A percentile compares a stretch with the other conserved stretches of the same genome.
phyloP scores from a whole-genome alignment of 2,329 filamentous ascomycete species.

The Colletotrichum musicola region DNA sequence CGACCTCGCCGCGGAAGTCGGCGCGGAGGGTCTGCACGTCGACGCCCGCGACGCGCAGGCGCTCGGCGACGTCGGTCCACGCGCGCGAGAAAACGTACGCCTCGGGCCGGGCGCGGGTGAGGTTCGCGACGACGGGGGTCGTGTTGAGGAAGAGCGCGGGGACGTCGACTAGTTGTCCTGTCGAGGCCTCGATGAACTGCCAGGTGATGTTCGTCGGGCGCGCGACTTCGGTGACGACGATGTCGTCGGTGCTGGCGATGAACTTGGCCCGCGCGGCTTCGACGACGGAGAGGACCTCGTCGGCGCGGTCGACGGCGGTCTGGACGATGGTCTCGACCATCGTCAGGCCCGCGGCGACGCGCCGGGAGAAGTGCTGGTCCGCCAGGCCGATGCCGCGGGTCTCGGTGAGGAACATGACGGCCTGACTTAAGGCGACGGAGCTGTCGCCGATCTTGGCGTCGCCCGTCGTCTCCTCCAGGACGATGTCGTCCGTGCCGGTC shows the following conservation, averaged over 20 bases:
- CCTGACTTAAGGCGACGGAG: constrained; percentile 46
- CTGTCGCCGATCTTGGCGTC: constrained; percentile 49
- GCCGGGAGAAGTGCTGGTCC: constrained; percentile 48
- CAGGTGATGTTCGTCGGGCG: constrained; percentile 41
- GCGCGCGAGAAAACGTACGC: constrained; percentile 47
- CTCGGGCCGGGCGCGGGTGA: constrained; percentile 47
- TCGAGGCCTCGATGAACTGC: constrained; percentile 44
- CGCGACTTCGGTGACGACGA: constrained; percentile 47
- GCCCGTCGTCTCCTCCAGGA: constrained; percentile 45
- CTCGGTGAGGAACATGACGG: constrained; percentile 47
- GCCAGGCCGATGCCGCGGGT: constrained; percentile 48
- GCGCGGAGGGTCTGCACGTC: constrained; percentile 42
- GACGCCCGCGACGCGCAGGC: constrained; percentile 44
- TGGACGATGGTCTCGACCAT: constrained; percentile 47
- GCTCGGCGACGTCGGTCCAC: constrained; percentile 46
- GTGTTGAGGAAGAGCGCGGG: constrained; percentile 47
- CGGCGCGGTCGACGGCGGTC: constrained; percentile 46
- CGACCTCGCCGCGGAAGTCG: constrained; percentile 44
- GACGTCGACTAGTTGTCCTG: constrained; percentile 45
- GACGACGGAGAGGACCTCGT: constrained; percentile 44
- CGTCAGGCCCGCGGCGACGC: constrained; percentile 45
- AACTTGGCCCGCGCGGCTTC: constrained; percentile 45
- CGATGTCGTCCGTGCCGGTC: constrained; percentile 22
- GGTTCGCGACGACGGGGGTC: constrained; percentile 44
- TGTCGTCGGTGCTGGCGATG: constrained; percentile 44